Conservation (phyloP, 1,284 basidiomycete genomes). For the Termitomyces sp. region DNA sequence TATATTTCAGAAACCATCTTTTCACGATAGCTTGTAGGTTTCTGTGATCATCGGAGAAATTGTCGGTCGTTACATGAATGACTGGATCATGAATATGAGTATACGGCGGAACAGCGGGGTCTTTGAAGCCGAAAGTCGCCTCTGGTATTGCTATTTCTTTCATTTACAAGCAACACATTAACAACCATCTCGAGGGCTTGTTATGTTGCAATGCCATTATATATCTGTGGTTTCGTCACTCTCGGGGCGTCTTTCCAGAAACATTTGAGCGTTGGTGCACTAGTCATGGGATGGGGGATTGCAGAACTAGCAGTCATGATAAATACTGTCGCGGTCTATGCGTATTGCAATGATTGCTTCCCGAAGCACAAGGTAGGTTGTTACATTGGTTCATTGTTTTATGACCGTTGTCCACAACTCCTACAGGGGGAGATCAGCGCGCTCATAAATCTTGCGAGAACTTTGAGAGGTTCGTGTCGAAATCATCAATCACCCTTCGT, state of each 20-base stretch:
- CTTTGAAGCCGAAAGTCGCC: slow-evolving; percentile 65
- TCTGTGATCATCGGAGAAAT: slow-evolving; percentile 57
- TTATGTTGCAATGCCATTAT: slow-evolving; percentile 59
- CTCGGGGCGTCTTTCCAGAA: slow-evolving; percentile 57
- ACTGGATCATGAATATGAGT: slow-evolving; percentile 56
- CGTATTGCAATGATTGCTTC: slow-evolving; percentile 49
- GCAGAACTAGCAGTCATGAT: slow-evolving; percentile 58
- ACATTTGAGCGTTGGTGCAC: slow-evolving; percentile 46
- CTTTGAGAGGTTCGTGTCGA: slow-evolving; percentile 39
- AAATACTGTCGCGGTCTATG: slow-evolving; percentile 61
- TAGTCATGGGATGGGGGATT: slow-evolving; percentile 68
- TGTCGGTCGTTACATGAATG: slow-evolving; percentile 61
- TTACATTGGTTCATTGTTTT: background rate
- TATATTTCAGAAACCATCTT: background rate
- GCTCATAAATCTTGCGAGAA: slow-evolving; percentile 53
- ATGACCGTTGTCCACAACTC: slow-evolving; percentile 2
- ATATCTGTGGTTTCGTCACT: slow-evolving; percentile 58
- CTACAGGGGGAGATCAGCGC: slow-evolving; percentile 54
- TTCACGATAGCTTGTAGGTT: slow-evolving; percentile 4
- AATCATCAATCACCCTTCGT: background rate
- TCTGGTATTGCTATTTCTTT: slow-evolving; percentile 41
- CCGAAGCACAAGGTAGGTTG: slow-evolving; percentile 40
- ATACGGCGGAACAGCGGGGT: slow-evolving; percentile 61
- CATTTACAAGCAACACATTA: background rate
- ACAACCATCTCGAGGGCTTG: slow-evolving; percentile 41